These are phyloP conservation scores for Trypanosoma congolense DNA, from an alignment of 208 protist genomes.

Conservation along the genomic window DNA sequence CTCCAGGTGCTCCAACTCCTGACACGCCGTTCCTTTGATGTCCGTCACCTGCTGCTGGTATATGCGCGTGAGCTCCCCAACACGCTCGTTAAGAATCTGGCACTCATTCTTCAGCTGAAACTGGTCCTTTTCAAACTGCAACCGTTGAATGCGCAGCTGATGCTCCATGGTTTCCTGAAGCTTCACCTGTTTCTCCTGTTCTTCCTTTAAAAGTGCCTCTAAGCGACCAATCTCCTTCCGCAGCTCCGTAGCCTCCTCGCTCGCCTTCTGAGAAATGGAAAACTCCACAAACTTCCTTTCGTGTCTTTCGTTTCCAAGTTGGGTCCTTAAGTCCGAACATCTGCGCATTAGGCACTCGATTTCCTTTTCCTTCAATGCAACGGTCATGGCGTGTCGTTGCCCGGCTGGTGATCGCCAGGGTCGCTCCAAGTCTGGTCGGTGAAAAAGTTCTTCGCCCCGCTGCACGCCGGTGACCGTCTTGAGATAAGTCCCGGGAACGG, in stretches of 20 bases:
- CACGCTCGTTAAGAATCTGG: conserved; percentile 43
- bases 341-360: conserved; percentile 83
- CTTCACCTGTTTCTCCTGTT: conserved; percentile 27
- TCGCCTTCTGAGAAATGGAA: conserved; percentile 44
- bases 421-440: conserved; percentile 79
- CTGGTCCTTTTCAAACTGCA: conserved; percentile 69
- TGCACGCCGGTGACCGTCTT: conserved; percentile 67
- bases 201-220: conserved; percentile 32
- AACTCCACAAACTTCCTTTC: conserved; percentile 71
- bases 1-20: conserved; percentile 75
- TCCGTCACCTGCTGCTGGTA: conserved; percentile 76
- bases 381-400: conserved; percentile 39
- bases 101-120: conserved; percentile 47
- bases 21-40: conserved; percentile 52
- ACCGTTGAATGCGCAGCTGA: conserved; percentile 63
- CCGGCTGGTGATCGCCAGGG: conserved; percentile 60
- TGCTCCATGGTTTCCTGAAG: conserved; percentile 49
- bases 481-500: conserved; percentile 64
- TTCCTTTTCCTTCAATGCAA: conserved; percentile 84
- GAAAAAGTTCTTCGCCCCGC: conserved; percentile 82
- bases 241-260: conserved; percentile 42
- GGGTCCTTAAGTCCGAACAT: conserved; percentile 68
- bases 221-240: conserved; percentile 32
- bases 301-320: conserved; percentile 73
- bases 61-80: conserved; percentile 34